Conservation (phyloP, 441 rosid genomes). For the Lagerstroemia fauriei region DNA sequence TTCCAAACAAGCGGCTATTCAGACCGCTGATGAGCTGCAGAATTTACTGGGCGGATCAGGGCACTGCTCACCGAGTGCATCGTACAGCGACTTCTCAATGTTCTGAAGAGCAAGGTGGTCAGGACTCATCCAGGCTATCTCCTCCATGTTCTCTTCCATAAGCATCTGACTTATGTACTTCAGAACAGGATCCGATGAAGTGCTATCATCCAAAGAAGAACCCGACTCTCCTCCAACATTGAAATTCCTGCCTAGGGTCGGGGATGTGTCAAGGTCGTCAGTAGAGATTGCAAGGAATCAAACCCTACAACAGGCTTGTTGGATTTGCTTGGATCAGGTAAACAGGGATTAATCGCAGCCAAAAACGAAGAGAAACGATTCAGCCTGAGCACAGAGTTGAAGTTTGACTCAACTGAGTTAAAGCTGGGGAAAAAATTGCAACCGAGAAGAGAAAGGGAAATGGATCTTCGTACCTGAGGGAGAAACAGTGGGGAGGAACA, state of each 20-base stretch:
- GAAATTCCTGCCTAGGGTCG: conserved; percentile 27
- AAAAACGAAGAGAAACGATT: too few species aligned
- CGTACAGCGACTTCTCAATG: conserved; percentile 63
- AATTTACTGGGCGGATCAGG: conserved; percentile 28
- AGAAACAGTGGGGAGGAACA: too few species aligned
- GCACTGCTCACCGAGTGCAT: conserved; percentile 50
- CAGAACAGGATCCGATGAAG: conserved; percentile 50
- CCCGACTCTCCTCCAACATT: conserved; percentile 37
- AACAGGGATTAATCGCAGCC: conserved; percentile 29
- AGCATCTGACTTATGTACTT: conserved; percentile 63
- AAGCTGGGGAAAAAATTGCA: too few species aligned
- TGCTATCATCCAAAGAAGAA: conserved; percentile 50
- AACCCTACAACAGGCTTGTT: neutral
- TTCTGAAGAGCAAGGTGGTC: conserved; percentile 63
- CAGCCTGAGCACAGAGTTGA: too few species aligned
- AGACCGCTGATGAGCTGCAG: too few species aligned
- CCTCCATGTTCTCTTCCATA: conserved; percentile 66
- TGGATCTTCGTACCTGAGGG: too few species aligned
- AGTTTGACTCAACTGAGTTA: too few species aligned
- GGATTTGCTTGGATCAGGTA: conserved; percentile 8
- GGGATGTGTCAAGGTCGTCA: conserved; percentile 29
- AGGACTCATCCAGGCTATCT: conserved; percentile 46
- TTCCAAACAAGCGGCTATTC: too few species aligned
- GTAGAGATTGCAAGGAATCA: conserved; percentile 8
- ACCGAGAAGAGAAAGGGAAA: too few species aligned